Conservation (phyloP, 352 stramenopile genomes). For the Globisporangium barbulae region DNA sequence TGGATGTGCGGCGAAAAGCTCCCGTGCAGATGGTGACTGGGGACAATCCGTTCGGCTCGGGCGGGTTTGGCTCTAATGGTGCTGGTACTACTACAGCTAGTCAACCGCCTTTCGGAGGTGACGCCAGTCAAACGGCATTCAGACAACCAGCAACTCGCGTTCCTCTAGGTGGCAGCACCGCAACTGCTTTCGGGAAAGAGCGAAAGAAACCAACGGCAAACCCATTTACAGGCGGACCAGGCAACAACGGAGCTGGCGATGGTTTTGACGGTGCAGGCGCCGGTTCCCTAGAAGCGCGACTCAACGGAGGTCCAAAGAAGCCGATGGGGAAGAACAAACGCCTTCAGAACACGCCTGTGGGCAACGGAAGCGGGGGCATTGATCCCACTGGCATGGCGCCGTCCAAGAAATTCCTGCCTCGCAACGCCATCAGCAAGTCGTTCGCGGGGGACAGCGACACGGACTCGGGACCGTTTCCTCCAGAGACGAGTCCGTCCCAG, state of each 20-base stretch:
- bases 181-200: slow-evolving; percentile 7
- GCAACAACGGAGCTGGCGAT: slow-evolving; percentile 7
- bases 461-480: slow-evolving; percentile 10
- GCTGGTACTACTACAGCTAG: slow-evolving; percentile 6
- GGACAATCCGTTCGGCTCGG: slow-evolving; percentile 25
- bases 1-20: slow-evolving; percentile 28
- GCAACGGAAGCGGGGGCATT: not conserved
- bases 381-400: slow-evolving; percentile 6
- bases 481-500: slow-evolving; percentile 10
- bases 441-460: slow-evolving; percentile 11
- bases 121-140: slow-evolving; percentile 18
- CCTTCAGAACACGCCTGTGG: not conserved
- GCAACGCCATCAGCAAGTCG: not conserved
- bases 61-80: slow-evolving; percentile 22
- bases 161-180: not conserved
- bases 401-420: slow-evolving; percentile 13
- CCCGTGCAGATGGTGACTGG: slow-evolving; percentile 3
- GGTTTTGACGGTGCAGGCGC: slow-evolving; percentile 13
- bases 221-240: slow-evolving; percentile 3
- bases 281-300: slow-evolving; percentile 26
- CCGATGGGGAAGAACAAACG: slow-evolving; percentile 22
- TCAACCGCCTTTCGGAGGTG: not conserved
- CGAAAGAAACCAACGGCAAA: slow-evolving; percentile 6
- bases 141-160: slow-evolving; percentile 15
- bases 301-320: slow-evolving; percentile 26